Evolutionary conservation across 139 green algal species (phyloP).

Genomic region (Chlamydomonas sphaeroides): DNA sequence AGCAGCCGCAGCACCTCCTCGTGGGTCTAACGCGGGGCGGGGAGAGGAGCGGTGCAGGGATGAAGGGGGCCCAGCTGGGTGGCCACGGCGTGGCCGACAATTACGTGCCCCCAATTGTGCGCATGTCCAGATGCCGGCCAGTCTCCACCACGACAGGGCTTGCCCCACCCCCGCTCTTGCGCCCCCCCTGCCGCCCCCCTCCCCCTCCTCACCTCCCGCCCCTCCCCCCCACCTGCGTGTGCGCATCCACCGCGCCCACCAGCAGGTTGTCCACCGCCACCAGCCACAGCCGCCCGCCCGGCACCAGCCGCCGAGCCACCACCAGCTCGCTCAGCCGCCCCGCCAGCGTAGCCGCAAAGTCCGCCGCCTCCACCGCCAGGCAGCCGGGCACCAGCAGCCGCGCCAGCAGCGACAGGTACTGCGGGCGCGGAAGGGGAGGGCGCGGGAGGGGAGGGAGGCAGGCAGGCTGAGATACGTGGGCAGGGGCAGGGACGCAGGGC

Average conservation of each 20-base stretch:
- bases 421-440: not conserved
- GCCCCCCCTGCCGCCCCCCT: not conserved
- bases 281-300: slow-evolving; percentile 59
- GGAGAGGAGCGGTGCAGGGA: no score
- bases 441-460: not conserved
- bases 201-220: slow-evolving; percentile 47
- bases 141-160: no score
- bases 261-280: slow-evolving; percentile 71
- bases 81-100: no score
- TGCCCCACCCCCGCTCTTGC: not conserved
- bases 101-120: no score
- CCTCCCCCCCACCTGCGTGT: slow-evolving; percentile 62
- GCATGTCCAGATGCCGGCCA: no score
- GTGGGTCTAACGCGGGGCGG: slow-evolving; percentile 62
- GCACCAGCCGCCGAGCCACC: slow-evolving; percentile 35
- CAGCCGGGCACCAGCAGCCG: slow-evolving; percentile 10
- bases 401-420: slow-evolving; percentile 30
- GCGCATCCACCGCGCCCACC: slow-evolving; percentile 66
- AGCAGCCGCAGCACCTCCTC: slow-evolving; percentile 82
- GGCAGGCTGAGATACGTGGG: not conserved
- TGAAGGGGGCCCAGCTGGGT: no score
- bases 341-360: slow-evolving; percentile 47
- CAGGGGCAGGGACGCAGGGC: not conserved
- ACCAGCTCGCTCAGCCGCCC: slow-evolving; percentile 50
- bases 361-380: slow-evolving; percentile 32